Evolutionary conservation across 2,329 filamentous ascomycete genomes (phyloP), one percentile per base, ranked within the genome.

Genomic region (Onygenales sp.): DNA sequence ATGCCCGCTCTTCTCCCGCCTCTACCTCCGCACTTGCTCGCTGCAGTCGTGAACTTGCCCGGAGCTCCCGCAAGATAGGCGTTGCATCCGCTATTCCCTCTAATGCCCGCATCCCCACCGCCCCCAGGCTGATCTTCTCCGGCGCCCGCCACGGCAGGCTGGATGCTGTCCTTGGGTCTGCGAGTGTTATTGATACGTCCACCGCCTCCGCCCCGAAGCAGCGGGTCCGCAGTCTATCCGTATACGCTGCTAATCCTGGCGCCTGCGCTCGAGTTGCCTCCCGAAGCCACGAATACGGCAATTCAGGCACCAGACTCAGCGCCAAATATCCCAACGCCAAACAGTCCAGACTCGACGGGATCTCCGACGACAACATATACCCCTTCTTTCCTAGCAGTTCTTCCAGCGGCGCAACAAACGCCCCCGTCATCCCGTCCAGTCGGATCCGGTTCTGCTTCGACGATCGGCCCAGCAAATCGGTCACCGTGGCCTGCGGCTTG

Each of bases 311-410:
- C 1, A 86, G 74, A 74, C 93, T 86, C 49, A 96, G 71, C 2
- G 82, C 78, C 37, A 97, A 73, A 66, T 94, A 95, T 9, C 85
- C 93, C 62, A 88, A 81, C 0, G 83, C 84, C 46, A 96, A 68
- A 65, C 88, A 95, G 68, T 96, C 91, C 27, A 94, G 70, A 52
- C 79, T 82, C 2, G 81, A 82, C 0, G 81, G 76, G n/a, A 71
- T 62, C 1, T 71, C 65, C 7, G 71, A 69, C 9, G 72, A 73
- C 1, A 87, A 70, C 9, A 88, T 67, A 62, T 79, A 85, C 2
- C 68, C 62, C 56, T 81, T 82, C 14, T 72, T 65, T 1, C 74
- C 77, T 17, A 84, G 74, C 36, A 88, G 73, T 39, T 83, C 78
- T 51, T 83, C 78, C 13, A 96, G 66, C 0, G 89, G 86, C 36